Percentiles rank a stretch among this genome's conserved stretches.
Conservation (phyloP, 371 early-diverging fungal genomes). For the Enterocytospora artemiae region DNA sequence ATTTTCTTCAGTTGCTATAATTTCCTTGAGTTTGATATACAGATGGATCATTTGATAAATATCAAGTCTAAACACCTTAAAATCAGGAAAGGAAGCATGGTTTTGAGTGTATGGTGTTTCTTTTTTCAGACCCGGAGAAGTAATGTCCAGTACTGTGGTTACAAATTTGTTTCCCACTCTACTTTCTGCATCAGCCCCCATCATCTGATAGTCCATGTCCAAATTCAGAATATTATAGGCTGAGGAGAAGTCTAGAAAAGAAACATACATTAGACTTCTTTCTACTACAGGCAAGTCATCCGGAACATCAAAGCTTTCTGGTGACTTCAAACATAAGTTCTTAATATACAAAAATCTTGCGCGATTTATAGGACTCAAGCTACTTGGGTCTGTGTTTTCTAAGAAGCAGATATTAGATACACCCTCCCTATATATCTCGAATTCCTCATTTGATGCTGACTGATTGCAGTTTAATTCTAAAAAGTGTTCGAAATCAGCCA, state of each 20-base stretch:
- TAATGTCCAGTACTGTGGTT: conserved; percentile 10
- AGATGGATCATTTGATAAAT: conserved; percentile 19
- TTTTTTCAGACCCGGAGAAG: not conserved
- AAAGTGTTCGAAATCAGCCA: not conserved
- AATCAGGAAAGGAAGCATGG: conserved; percentile 4
- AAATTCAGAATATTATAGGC: not conserved
- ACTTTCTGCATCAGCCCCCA: conserved; percentile 19
- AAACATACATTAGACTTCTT: conserved; percentile 22
- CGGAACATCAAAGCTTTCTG: conserved; percentile 12
- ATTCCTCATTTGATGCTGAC: not conserved
- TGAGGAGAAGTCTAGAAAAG: conserved; percentile 17
- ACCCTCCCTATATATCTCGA: not conserved
- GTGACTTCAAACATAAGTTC: conserved; percentile 7
- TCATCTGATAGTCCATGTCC: conserved; percentile 11
- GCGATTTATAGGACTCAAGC: not conserved
- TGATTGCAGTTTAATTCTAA: not conserved
- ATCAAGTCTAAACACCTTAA: conserved; percentile 3
- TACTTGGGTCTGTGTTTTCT: not conserved
- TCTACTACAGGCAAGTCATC: not conserved
- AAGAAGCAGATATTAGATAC: not conserved
- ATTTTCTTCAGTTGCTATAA: conserved; percentile 12
- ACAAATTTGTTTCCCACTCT: not conserved
- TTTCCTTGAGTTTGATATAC: conserved; percentile 17
- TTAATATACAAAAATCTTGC: conserved; percentile 8
- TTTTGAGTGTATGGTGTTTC: conserved; percentile 4